Base-by-base conservation (phyloP, 1,284 basidiomycete species). In the Cystobasidiaceae sp. region DNA sequence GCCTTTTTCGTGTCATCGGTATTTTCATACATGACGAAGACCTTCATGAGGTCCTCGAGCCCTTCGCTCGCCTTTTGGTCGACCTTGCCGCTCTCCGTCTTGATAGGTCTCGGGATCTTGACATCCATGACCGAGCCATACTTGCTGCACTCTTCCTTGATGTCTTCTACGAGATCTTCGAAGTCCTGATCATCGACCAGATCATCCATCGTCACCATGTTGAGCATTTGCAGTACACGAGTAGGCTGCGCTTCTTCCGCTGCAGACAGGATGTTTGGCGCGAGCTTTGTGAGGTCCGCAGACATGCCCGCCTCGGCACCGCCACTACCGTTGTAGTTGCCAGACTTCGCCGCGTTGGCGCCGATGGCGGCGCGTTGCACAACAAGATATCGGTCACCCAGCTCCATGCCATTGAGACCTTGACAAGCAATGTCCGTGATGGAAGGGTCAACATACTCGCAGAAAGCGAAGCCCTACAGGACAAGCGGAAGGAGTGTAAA, bases 141-240 rank as follows among this genome's bases (percentile, higher is more conserved):
- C 74, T 84, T 88, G 17, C 81, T 90, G 73, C 90, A 93, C 79
- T 99, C 94, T 69, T 94, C 90, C 72, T 88, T 89, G 74, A 98
- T 86, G 76, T 99, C 94, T 74, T 96, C 92, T 69, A 90, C 85
- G 63, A 99, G 86, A 72, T 99, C 94, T 19, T 84, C 84, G 75
- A 96, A 99, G 74, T 98, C 94, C 68, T 86, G 81, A 76, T 97
- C 94, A 74, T 93, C 87, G 27, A 83, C 78, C 60, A 99, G 83
- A 75, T 99, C 94, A 63, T 98, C 94, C 2, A 90, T 79, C 0
- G 90, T 90, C 69, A 99, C 93, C 96, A 98, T 98, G 82, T 98
- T 99, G 74, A 99, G 81, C 87, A 99, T 89, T 74, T 97, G 86
- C 75, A 99, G 83, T 75, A 94, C 93, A 45, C 89, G 85, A 15